Percentiles rank a stretch among this genome's conserved stretches.
Conservation (phyloP, 108 stramenopile species). For the Nitzschia sp. region DNA sequence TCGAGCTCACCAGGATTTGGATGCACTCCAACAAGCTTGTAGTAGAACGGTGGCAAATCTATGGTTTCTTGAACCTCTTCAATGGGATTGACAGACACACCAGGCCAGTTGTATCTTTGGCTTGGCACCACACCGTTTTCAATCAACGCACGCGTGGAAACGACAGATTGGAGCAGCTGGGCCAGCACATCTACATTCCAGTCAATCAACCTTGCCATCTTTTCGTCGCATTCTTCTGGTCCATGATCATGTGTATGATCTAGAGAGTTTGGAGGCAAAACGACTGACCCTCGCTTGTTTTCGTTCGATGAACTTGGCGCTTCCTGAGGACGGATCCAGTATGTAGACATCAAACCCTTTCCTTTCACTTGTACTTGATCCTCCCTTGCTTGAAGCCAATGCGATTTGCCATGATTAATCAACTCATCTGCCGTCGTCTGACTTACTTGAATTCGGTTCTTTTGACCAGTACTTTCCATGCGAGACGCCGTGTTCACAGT, state of each 20-base stretch:
- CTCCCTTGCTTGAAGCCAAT: slow-evolving; percentile 39
- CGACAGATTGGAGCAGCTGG: neutral
- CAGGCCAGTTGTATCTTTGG: too few species aligned
- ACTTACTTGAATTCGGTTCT: too few species aligned
- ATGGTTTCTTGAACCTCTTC: slow-evolving; percentile 43
- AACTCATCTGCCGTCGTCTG: slow-evolving; percentile 30
- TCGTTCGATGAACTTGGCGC: too few species aligned
- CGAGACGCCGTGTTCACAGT: too few species aligned
- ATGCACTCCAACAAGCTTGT: neutral
- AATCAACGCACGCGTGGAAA: neutral
- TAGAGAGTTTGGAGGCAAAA: too few species aligned
- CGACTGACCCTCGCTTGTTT: too few species aligned
- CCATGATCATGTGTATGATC: too few species aligned
- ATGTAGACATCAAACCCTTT: slow-evolving; percentile 44
- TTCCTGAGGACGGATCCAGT: slow-evolving; percentile 24
- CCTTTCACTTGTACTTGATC: slow-evolving; percentile 48
- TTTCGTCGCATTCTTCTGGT: neutral
- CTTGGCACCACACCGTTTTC: too few species aligned
- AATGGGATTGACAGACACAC: too few species aligned
- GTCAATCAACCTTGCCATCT: slow-evolving; percentile 1
- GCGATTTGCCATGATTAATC: slow-evolving; percentile 18
- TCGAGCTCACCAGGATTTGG: neutral
- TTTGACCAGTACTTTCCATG: too few species aligned
- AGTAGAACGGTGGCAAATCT: slow-evolving; percentile 23
- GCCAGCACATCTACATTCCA: slow-evolving; percentile 15